A percentile compares a stretch with the other conserved stretches of the same genome.
phyloP scores from a whole-genome alignment of 208 protist genomes.

The Tritrichomonas musculus region DNA sequence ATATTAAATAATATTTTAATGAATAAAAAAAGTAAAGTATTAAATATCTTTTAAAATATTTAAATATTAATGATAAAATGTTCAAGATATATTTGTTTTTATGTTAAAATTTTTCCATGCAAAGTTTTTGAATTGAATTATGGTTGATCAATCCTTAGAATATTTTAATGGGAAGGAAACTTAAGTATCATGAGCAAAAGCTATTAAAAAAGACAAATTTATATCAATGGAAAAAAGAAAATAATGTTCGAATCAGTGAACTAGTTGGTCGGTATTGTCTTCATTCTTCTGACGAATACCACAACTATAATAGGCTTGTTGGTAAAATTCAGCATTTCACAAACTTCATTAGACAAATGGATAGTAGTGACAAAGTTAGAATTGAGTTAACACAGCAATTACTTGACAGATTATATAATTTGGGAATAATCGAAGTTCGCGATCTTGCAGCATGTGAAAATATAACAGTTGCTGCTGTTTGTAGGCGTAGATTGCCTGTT shows the following conservation, averaged over 20 bases:
- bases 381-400: conserved; percentile 16
- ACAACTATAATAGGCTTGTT: conserved; percentile 29
- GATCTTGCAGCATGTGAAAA: conserved; percentile 1
- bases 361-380: background rate
- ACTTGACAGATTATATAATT: conserved; percentile 3
- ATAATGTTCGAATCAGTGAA: background rate
- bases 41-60: too few relatives aligned
- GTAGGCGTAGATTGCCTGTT: conserved; percentile 10
- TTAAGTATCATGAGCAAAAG: conserved; percentile 36
- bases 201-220: conserved; percentile 34
- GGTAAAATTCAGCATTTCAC: conserved; percentile 20
- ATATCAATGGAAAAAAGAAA: conserved; percentile 16
- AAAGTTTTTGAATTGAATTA: too few relatives aligned
- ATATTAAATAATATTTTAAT: too few relatives aligned
- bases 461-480: background rate
- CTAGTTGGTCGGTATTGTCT: background rate
- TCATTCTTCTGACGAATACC: conserved; percentile 12
- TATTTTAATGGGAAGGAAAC: conserved; percentile 7
- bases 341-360: background rate
- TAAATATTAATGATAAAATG: too few relatives aligned
- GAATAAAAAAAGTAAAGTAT: too few relatives aligned
- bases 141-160: too few relatives aligned
- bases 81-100: too few relatives aligned
- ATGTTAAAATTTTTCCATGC: too few relatives aligned
- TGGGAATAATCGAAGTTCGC: background rate